Conservation (phyloP, 257 asterid species). For the Henckelia pumila region DNA sequence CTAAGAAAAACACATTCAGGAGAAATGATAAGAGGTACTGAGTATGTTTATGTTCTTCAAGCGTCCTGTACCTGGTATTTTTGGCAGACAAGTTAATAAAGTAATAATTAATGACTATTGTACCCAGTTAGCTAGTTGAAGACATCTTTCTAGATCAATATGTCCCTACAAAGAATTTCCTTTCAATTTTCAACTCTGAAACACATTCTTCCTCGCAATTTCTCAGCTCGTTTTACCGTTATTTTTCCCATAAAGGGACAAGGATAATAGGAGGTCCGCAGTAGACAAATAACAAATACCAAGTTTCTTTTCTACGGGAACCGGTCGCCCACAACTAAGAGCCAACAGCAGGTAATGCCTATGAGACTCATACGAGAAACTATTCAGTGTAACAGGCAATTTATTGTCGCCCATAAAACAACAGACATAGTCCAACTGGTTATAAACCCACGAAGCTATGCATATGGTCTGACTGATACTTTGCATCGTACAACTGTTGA, state of each 20-base stretch:
- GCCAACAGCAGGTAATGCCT: neutral
- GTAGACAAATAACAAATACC: no score
- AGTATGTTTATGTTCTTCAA: neutral
- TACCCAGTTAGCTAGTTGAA: neutral
- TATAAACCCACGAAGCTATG: neutral
- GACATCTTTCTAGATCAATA: neutral
- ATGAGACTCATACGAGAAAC: neutral
- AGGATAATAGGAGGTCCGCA: no score
- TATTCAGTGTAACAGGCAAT: neutral
- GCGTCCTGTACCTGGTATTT: neutral
- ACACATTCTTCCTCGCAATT: neutral
- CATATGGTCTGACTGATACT: conserved; percentile 5
- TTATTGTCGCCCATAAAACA: neutral
- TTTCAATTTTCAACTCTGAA: neutral
- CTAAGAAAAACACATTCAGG: neutral
- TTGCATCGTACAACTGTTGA: conserved; percentile 14
- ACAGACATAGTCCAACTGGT: conserved; percentile 1
- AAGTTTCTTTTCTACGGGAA: no score
- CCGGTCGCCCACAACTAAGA: no score
- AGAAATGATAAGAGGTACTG: neutral
- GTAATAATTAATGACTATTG: neutral
- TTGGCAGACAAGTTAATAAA: neutral
- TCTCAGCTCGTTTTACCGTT: neutral
- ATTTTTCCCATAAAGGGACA: neutral
- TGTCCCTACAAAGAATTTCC: neutral